Evolutionary conservation across 768 basidiomycete genomes (phyloP).

Genomic region (Russula brevipes): DNA sequence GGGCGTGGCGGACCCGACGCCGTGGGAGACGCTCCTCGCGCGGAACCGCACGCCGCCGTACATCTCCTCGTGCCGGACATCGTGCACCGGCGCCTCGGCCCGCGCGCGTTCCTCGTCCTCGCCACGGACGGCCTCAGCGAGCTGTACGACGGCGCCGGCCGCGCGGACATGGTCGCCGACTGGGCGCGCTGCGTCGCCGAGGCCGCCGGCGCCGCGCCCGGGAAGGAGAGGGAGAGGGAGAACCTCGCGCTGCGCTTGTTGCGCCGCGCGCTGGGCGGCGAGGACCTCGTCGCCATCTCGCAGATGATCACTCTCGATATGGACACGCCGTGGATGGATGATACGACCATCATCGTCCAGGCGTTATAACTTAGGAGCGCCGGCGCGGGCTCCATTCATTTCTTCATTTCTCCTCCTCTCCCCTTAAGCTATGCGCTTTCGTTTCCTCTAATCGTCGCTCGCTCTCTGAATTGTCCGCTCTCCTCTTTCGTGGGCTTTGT

Average conservation of each 20-base stretch:
- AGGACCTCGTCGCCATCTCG: slow-evolving; percentile 37
- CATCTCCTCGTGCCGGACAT: slow-evolving; percentile 40
- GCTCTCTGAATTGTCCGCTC: too few relatives aligned
- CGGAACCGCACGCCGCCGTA: slow-evolving; percentile 47
- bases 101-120: slow-evolving; percentile 35
- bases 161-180: slow-evolving; percentile 33
- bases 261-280: slow-evolving; percentile 41
- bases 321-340: slow-evolving; percentile 48
- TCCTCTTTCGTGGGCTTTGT: too few relatives aligned
- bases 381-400: not conserved
- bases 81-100: slow-evolving; percentile 33
- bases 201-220: slow-evolving; percentile 15
- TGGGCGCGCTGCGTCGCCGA: slow-evolving; percentile 36
- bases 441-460: too few relatives aligned
- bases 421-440: too few relatives aligned
- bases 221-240: slow-evolving; percentile 5
- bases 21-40: slow-evolving; percentile 28
- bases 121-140: slow-evolving; percentile 46
- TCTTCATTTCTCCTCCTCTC: not conserved
- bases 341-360: slow-evolving; percentile 45
- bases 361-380: slow-evolving; percentile 25
- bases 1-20: slow-evolving; percentile 32
- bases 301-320: slow-evolving; percentile 46
- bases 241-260: slow-evolving; percentile 41
- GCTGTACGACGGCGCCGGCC: slow-evolving; percentile 34